Percentiles rank a stretch among this genome's conserved stretches.
Evolutionary conservation across 257 asterid genomes (phyloP).

Genomic region (Rubia yunnanensis): DNA sequence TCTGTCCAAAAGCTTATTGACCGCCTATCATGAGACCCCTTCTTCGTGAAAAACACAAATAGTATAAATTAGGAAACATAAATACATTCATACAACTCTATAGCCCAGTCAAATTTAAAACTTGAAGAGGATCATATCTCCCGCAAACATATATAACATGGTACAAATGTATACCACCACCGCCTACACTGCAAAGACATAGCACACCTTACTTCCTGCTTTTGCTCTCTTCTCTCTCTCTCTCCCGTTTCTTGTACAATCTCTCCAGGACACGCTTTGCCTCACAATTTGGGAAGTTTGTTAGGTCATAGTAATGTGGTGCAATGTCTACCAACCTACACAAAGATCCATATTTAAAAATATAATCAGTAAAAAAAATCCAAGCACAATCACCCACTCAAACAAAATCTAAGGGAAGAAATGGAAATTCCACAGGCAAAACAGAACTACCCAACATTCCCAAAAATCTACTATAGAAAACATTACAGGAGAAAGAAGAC

Average conservation of each 20-base stretch:
- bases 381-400: not conserved
- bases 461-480: too few species aligned
- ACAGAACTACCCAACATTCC: too few species aligned
- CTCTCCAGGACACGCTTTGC: conserved; percentile 79
- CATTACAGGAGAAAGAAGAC: not conserved
- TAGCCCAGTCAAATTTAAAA: not conserved
- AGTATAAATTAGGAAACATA: not conserved
- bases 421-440: not conserved
- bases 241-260: conserved; percentile 68
- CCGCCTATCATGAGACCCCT: too few species aligned
- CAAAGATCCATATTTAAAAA: not conserved
- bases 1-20: too few species aligned
- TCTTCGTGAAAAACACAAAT: not conserved
- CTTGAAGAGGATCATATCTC: not conserved
- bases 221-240: conserved; percentile 44
- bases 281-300: conserved; percentile 85
- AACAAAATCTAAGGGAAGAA: not conserved
- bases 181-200: not conserved
- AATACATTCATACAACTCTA: not conserved
- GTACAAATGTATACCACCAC: not conserved
- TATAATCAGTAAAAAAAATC: not conserved
- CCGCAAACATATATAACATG: not conserved
- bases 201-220: conserved; percentile 35
- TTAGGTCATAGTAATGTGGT: conserved; percentile 78
- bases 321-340: conserved; percentile 78